Evolutionary conservation across 2,329 filamentous ascomycete species (phyloP), one percentile per base, ranked within the genome.

Genomic region (Pezicula radicicola): DNA sequence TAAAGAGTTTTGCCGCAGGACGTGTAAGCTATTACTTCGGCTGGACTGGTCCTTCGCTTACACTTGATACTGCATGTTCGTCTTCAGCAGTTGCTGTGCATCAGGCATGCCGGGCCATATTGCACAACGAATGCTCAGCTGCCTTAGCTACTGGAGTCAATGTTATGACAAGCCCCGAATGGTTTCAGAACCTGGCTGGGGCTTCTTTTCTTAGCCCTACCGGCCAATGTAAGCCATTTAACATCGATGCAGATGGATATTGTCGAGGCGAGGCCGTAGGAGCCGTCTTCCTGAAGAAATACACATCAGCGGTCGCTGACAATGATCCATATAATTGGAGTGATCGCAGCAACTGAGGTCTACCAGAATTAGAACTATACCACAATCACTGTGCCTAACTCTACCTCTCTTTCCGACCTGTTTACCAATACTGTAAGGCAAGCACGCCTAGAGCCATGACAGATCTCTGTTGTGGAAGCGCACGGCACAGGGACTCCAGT

Each of bases 261-360:
- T 81, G 76, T 0, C 72, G 82, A 35, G 83, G 81, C 1, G 84
- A 88, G 59, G 84, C 82, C 1, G 71, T 80, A 18, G 80, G 74
- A 0, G 72, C 80, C 15, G 65, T 87, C 1, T 60, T 85, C 4
- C 61, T 87, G 43, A 87, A 87, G 65, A 74, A 74, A 2, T 66
- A 86, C 0, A 68, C 71, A 7, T 76, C 82, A 62, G 84, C 83
- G 1, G 58, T 86, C 6, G 68, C 70, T 15, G 78, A 83, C 55
- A 79, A 80, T 16, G 81, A 87, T 61, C 76, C n/a, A 75, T 0
- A 79, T 84, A 50, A 72, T 78, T 6, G 77, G 75, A 8, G 72
- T 83, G 16, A 78, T 85, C 50, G 72, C 77, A n/a, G 77, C 72
- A 4, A 79, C 74, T 0, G 69, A 70, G 1, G 70, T 77, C 30